Conservation (phyloP, 2,329 filamentous ascomycete genomes). For the Aaosphaeria arxii region DNA sequence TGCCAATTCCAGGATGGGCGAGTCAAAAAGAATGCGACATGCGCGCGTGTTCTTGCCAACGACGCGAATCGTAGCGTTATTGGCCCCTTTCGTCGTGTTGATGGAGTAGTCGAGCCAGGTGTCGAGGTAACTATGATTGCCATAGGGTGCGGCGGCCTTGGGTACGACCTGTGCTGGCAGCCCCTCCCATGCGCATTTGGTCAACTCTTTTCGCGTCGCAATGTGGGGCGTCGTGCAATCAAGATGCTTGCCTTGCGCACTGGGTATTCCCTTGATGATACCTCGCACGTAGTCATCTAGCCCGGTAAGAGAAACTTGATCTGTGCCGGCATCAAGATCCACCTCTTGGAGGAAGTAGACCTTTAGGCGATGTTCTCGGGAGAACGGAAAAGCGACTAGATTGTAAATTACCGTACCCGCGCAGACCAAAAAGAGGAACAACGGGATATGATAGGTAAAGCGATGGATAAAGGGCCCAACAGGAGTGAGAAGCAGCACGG, state of each 20-base stretch:
- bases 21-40: conserved; percentile 71
- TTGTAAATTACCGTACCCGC: conserved; percentile 80
- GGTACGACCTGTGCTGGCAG: conserved; percentile 63
- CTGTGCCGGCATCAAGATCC: conserved; percentile 68
- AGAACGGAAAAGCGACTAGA: conserved; percentile 84
- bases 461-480: conserved; percentile 83
- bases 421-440: conserved; percentile 71
- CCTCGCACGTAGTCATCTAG: conserved; percentile 40
- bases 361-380: conserved; percentile 74
- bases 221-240: conserved; percentile 39
- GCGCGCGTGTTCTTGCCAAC: conserved; percentile 72
- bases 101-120: conserved; percentile 67
- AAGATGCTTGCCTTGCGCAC: conserved; percentile 58
- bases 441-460: conserved; percentile 76
- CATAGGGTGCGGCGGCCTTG: conserved; percentile 7
- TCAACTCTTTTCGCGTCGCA: conserved; percentile 50
- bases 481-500: conserved; percentile 71
- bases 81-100: conserved; percentile 44
- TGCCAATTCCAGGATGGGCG: conserved; percentile 62
- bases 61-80: conserved; percentile 62
- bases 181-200: conserved; percentile 70
- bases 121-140: conserved; percentile 22
- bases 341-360: conserved; percentile 81
- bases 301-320: conserved; percentile 56
- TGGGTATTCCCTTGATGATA: conserved; percentile 69